Conservation (phyloP, 2,329 filamentous ascomycete genomes). For the Monosporascus sp. region DNA sequence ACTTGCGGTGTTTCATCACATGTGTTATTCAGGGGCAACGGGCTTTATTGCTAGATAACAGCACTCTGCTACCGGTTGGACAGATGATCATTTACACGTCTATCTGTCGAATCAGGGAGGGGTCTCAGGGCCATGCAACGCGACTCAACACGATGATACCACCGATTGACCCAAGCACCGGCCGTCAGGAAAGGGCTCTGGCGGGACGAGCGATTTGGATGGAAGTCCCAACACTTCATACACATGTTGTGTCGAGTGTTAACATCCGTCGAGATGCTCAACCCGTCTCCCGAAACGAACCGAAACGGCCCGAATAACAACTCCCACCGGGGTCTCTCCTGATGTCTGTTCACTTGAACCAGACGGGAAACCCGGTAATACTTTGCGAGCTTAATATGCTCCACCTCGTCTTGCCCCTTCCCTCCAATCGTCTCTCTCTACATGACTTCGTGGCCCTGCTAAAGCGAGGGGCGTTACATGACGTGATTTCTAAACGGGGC, state of each 20-base stretch:
- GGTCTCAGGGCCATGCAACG: background rate
- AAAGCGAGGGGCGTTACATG: constrained; percentile 27
- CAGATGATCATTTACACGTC: background rate
- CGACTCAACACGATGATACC: background rate
- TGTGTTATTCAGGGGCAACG: constrained; percentile 3
- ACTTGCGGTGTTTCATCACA: no score
- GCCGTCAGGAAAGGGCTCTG: background rate
- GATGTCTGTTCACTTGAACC: constrained; percentile 27
- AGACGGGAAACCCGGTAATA: constrained; percentile 12
- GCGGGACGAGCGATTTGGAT: background rate
- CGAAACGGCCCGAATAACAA: constrained; percentile 2
- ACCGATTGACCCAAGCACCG: background rate
- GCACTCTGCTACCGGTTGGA: constrained; percentile 15
- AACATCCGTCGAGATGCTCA: background rate
- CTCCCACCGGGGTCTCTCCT: constrained; percentile 6
- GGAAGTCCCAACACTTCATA: background rate
- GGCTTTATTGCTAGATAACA: constrained; percentile 19
- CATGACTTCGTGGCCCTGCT: constrained; percentile 31
- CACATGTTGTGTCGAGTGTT: background rate
- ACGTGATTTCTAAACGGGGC: constrained; percentile 28
- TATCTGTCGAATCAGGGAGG: background rate
- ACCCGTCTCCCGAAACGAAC: constrained; percentile 5
- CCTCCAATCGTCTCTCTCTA: constrained; percentile 23
- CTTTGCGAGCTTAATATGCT: constrained; percentile 4
- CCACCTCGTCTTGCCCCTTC: constrained; percentile 11